Percentiles rank a stretch among this genome's conserved stretches.
Evolutionary conservation across 352 stramenopile genomes (phyloP).

Genomic region (Globisporangium megalacanthum): DNA sequence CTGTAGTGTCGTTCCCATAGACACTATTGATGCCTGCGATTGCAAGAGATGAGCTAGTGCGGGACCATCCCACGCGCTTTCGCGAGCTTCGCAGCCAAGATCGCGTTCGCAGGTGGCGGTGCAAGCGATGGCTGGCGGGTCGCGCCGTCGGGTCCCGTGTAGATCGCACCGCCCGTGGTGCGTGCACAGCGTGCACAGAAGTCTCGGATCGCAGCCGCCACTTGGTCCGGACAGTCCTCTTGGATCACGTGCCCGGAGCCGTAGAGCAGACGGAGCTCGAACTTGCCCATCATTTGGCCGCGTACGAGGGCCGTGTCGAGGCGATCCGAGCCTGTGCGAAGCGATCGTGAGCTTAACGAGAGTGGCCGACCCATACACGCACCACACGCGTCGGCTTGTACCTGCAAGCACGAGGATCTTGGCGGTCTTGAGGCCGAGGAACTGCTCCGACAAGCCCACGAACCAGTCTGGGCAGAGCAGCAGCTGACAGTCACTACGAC

Average conservation of each 20-base stretch:
- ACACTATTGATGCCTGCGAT: not conserved
- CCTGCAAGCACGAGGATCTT: conserved; percentile 86
- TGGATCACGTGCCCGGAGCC: conserved; percentile 86
- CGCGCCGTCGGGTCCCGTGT: conserved; percentile 18
- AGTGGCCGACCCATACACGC: no score
- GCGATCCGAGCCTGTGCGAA: conserved; percentile 39
- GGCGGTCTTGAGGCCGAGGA: conserved; percentile 60
- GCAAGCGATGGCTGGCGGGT: conserved; percentile 19
- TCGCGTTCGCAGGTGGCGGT: conserved; percentile 18
- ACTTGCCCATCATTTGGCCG: conserved; percentile 90
- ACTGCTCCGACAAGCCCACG: conserved; percentile 77
- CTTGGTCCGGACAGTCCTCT: conserved; percentile 77
- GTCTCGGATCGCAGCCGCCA: conserved; percentile 57
- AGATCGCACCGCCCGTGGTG: conserved; percentile 29
- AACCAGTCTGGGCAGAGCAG: conserved; percentile 59
- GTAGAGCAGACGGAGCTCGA: conserved; percentile 83
- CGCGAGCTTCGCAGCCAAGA: conserved; percentile 45
- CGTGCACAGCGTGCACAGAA: conserved; percentile 54
- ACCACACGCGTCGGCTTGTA: conserved; percentile 1
- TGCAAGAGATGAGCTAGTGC: conserved; percentile 15
- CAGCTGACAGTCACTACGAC: not conserved
- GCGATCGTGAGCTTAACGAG: no score
- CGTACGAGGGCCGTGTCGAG: conserved; percentile 85
- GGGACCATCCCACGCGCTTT: conserved; percentile 59
- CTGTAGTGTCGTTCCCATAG: not conserved